Percentiles rank a stretch among this genome's conserved stretches.
phyloP scores from a whole-genome alignment of 306 rosid genomes.

The Cicer bijugum region DNA sequence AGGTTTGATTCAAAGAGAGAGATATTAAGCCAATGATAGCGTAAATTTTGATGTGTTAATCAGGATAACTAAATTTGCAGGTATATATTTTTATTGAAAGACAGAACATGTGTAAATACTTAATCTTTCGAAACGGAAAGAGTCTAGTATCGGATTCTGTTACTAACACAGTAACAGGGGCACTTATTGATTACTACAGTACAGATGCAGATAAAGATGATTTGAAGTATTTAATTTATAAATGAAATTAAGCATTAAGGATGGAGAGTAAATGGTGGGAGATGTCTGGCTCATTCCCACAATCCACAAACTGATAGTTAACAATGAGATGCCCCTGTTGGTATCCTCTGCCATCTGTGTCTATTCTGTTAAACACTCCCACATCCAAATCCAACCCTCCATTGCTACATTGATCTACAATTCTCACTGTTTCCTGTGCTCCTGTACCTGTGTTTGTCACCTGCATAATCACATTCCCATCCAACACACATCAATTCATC shows the following conservation, averaged over 20 bases:
- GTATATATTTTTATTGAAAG: not conserved
- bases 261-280: constrained; percentile 40
- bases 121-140: not conserved
- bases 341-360: constrained; percentile 55
- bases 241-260: not conserved
- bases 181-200: constrained; percentile 21
- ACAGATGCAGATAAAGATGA: not conserved
- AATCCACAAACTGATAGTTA: constrained; percentile 59
- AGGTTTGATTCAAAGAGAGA: too few species aligned
- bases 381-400: constrained; percentile 80
- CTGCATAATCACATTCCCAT: constrained; percentile 38
- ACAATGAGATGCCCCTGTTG: constrained; percentile 63
- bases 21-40: not conserved
- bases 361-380: constrained; percentile 52
- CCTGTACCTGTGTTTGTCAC: constrained; percentile 64
- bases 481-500: not conserved
- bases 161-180: not conserved
- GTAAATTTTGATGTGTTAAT: not conserved
- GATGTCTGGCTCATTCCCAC: constrained; percentile 43
- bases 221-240: not conserved
- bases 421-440: constrained; percentile 59
- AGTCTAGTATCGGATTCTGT: not conserved
- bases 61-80: not conserved
- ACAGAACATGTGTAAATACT: not conserved
- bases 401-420: constrained; percentile 69